Percentiles rank a stretch among this genome's conserved stretches.
These are phyloP conservation scores for Anacardium occidentale DNA, from an alignment of 345 rosid species.

Conservation along the genomic window DNA sequence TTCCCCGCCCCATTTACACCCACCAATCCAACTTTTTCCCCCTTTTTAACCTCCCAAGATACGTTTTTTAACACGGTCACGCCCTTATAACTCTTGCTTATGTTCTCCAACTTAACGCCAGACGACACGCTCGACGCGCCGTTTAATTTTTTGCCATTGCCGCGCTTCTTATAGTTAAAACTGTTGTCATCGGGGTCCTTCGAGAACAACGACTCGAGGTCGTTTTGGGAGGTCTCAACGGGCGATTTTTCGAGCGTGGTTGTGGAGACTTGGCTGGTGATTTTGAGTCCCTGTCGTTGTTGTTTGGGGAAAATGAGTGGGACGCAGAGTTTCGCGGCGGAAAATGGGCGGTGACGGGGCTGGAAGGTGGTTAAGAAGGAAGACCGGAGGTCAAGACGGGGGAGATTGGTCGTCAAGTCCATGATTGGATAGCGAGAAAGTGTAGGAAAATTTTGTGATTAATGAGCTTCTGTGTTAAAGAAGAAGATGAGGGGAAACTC, in stretches of 20 bases:
- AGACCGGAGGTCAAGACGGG: constrained; percentile 57
- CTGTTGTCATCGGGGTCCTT: constrained; percentile 34
- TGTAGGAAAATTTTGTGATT: neutral
- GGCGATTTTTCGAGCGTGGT: constrained; percentile 53
- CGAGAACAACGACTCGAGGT: constrained; percentile 73
- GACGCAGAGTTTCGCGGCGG: constrained; percentile 22
- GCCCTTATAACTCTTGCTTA: constrained; percentile 78
- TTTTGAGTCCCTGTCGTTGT: constrained; percentile 17
- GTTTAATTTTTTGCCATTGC: constrained; percentile 33
- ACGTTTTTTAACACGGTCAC: constrained; percentile 78
- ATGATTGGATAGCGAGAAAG: constrained; percentile 30
- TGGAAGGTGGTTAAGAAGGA: constrained; percentile 47
- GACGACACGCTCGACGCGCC: constrained; percentile 77
- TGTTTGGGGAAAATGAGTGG: constrained; percentile 31
- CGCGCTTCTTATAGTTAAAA: constrained; percentile 34
- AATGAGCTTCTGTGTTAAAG: neutral
- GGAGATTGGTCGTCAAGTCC: constrained; percentile 63
- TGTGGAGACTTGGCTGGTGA: constrained; percentile 45
- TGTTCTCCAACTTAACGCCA: constrained; percentile 79
- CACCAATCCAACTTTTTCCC: constrained; percentile 84
- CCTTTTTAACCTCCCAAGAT: constrained; percentile 89
- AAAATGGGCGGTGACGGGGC: constrained; percentile 28
- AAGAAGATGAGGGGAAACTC: constrained; percentile 4
- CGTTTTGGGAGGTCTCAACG: constrained; percentile 38
- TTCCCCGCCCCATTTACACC: constrained; percentile 97